phyloP scores from a whole-genome alignment of 441 rosid genomes.

The Pelargonium myrrhifolium region DNA sequence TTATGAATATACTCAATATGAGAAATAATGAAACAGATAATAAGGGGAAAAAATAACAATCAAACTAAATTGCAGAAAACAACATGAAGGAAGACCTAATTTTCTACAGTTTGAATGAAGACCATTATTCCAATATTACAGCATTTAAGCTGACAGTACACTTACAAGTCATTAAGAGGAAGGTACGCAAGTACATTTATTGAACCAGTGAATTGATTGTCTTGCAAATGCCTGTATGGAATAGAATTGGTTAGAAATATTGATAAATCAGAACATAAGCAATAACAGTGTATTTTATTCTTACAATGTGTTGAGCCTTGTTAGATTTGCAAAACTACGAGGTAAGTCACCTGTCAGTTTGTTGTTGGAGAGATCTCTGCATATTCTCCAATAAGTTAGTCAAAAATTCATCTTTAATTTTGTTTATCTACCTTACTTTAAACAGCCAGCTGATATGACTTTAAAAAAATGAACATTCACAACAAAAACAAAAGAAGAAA shows the following conservation, averaged over 20 bases:
- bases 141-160: conserved; percentile 11
- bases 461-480: too few relatives aligned
- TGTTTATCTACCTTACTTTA: too few relatives aligned
- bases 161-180: conserved; percentile 75
- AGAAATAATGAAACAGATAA: conserved; percentile 4
- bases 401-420: conserved; percentile 12
- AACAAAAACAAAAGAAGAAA: too few relatives aligned
- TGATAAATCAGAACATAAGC: background rate
- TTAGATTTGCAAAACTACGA: conserved; percentile 49
- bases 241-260: conserved; percentile 8
- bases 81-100: background rate
- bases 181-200: conserved; percentile 60
- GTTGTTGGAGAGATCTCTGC: conserved; percentile 81
- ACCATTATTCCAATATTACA: background rate
- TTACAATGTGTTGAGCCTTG: conserved; percentile 58
- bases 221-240: conserved; percentile 52
- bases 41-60: background rate
- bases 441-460: too few relatives aligned
- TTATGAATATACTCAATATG: background rate
- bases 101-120: background rate
- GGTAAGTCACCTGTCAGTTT: conserved; percentile 66
- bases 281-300: conserved; percentile 16
- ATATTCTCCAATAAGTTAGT: conserved; percentile 21
- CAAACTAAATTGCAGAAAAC: background rate
- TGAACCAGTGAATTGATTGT: conserved; percentile 64